Evolutionary conservation across 345 rosid genomes (phyloP).

Genomic region (Sapria himalayana): DNA sequence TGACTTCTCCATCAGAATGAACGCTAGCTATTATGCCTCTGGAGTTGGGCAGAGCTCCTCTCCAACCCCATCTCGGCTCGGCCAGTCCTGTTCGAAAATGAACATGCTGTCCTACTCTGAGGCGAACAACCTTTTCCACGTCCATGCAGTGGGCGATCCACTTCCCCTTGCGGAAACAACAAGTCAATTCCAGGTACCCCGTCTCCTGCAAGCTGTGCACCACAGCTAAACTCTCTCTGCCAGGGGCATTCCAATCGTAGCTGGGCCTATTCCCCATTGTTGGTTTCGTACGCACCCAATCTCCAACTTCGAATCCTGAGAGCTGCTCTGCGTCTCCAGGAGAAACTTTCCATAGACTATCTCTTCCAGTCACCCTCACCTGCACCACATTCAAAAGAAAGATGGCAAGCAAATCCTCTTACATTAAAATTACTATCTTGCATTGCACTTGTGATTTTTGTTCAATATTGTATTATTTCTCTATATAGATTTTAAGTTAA

Average conservation of each 20-base stretch:
- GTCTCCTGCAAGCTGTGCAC: slow-evolving; percentile 82
- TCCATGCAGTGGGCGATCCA: slow-evolving; percentile 59
- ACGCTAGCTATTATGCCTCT: slow-evolving; percentile 64
- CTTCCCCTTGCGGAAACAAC: slow-evolving; percentile 87
- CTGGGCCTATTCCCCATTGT: slow-evolving; percentile 81
- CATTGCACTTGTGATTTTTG: too few relatives aligned
- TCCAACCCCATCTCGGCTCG: slow-evolving; percentile 99
- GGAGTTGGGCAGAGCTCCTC: slow-evolving; percentile 58
- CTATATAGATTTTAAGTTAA: too few relatives aligned
- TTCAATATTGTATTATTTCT: too few relatives aligned
- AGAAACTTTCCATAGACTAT: slow-evolving; percentile 68
- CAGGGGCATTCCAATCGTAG: slow-evolving; percentile 78
- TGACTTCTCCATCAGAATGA: slow-evolving; percentile 84
- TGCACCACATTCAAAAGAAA: too few relatives aligned
- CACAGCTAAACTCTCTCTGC: slow-evolving; percentile 78
- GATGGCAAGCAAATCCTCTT: too few relatives aligned
- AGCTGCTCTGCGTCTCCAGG: slow-evolving; percentile 96
- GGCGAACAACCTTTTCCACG: slow-evolving; percentile 60
- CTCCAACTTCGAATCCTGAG: slow-evolving; percentile 94
- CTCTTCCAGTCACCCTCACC: slow-evolving; percentile 73
- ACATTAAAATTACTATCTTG: too few relatives aligned
- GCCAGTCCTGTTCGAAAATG: slow-evolving; percentile 49
- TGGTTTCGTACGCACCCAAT: slow-evolving; percentile 92
- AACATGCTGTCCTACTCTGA: slow-evolving; percentile 75
- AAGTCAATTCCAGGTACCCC: slow-evolving; percentile 77